Conservation (phyloP, 2,329 filamentous ascomycete genomes). For the Trichoderma gracile region DNA sequence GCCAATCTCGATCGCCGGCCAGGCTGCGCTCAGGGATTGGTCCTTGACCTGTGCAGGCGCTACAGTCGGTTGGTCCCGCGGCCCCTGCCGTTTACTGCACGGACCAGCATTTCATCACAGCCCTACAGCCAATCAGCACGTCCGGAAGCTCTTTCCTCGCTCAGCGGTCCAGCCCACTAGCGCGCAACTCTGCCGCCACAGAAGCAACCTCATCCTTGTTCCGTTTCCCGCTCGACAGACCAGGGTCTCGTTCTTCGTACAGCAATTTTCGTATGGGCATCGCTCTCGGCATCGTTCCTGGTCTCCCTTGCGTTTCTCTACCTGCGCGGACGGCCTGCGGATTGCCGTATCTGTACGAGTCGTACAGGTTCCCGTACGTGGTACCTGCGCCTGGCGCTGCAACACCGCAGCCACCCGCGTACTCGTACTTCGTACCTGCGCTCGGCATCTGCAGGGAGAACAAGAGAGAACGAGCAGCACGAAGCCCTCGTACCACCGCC, state of each 20-base stretch:
- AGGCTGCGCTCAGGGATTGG: constrained; percentile 32
- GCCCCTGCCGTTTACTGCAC: constrained; percentile 48
- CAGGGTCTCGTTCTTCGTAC: background rate
- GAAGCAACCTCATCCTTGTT: constrained; percentile 20
- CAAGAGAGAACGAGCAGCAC: background rate
- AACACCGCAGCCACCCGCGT: background rate
- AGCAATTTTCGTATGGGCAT: background rate
- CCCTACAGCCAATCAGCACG: constrained; percentile 40
- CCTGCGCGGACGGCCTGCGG: background rate
- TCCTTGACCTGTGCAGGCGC: constrained; percentile 38
- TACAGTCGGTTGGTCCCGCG: constrained; percentile 50
- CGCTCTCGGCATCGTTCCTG: constrained; percentile 6
- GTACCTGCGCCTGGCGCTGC: constrained; percentile 11
- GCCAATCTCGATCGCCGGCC: constrained; percentile 45
- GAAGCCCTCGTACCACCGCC: background rate
- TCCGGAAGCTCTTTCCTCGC: constrained; percentile 23
- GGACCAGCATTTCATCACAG: constrained; percentile 49
- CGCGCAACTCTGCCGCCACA: constrained; percentile 26
- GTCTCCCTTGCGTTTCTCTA: background rate
- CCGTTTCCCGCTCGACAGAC: background rate
- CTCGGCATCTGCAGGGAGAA: constrained; percentile 12
- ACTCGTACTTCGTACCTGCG: constrained; percentile 5
- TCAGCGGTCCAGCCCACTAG: constrained; percentile 21
- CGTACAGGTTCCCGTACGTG: background rate
- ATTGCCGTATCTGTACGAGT: background rate